Evolutionary conservation across 2,329 filamentous ascomycete species (phyloP).

Genomic region (Akanthomyces muscarius): DNA sequence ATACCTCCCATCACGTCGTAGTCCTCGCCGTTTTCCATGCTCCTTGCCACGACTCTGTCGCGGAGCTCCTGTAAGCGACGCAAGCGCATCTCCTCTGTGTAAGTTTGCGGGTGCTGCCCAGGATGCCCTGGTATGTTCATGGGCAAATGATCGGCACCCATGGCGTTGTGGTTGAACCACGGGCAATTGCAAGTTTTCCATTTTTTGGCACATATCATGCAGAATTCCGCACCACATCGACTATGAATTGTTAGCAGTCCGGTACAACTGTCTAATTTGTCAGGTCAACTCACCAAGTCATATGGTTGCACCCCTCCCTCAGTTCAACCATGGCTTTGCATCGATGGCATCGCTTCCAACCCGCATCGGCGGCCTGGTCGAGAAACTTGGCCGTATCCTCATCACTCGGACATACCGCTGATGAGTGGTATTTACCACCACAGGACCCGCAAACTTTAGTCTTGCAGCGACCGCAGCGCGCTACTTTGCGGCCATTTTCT

Average conservation of each 20-base stretch:
- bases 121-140: conserved; percentile 44
- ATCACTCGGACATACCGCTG: conserved; percentile 66
- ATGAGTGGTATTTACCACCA: conserved; percentile 68
- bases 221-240: conserved; percentile 79
- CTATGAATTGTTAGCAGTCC: conserved; percentile 36
- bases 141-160: conserved; percentile 51
- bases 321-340: conserved; percentile 74
- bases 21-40: conserved; percentile 35
- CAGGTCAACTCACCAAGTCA: conserved; percentile 64
- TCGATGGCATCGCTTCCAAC: conserved; percentile 72
- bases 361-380: conserved; percentile 60
- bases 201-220: conserved; percentile 75
- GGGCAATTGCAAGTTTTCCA: conserved; percentile 84
- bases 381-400: conserved; percentile 62
- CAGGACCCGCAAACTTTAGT: conserved; percentile 72
- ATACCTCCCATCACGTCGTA: conserved; percentile 32
- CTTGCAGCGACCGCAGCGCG: conserved; percentile 66
- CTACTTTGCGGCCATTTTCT: conserved; percentile 58
- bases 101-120: conserved; percentile 27
- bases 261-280: background rate
- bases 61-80: conserved; percentile 45
- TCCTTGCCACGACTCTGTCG: conserved; percentile 40
- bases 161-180: conserved; percentile 64
- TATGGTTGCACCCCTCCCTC: conserved; percentile 81
- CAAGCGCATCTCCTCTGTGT: conserved; percentile 46